Evolutionary conservation across 2,329 filamentous ascomycete genomes (phyloP).

Genomic region (Botrytis fabae): DNA sequence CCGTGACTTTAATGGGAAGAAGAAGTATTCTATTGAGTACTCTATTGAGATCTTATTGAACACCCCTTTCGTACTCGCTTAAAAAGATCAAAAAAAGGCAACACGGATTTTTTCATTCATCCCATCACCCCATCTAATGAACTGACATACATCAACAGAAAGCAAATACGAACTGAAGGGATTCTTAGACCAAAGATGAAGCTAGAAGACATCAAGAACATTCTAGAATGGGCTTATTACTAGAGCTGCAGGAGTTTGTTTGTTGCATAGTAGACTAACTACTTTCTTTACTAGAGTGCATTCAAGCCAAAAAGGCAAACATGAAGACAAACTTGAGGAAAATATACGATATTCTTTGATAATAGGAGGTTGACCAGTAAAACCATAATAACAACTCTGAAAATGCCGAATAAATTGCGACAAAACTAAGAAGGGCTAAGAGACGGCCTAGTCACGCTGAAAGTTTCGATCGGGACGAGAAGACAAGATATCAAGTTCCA

Average conservation of each 20-base stretch:
- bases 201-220: not conserved
- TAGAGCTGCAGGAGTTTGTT: not conserved
- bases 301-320: not conserved
- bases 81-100: not conserved
- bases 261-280: not conserved
- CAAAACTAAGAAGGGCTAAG: not conserved
- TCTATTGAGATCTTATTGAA: constrained; percentile 16
- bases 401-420: not conserved
- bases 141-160: not conserved
- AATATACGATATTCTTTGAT: not conserved
- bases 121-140: not conserved
- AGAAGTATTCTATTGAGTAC: constrained; percentile 18
- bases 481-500: not conserved
- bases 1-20: not conserved
- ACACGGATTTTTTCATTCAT: not conserved
- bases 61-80: constrained; percentile 16
- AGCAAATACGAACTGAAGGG: not conserved
- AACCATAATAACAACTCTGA: not conserved
- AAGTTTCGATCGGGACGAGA: not conserved
- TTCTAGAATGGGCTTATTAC: not conserved
- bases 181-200: not conserved
- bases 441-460: not conserved
- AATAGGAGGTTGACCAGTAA: not conserved
- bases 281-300: not conserved
- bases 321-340: not conserved